A percentile compares a stretch with the other conserved stretches of the same genome.
Evolutionary conservation across 768 basidiomycete genomes (phyloP).

Genomic region (Collybia mongolica): DNA sequence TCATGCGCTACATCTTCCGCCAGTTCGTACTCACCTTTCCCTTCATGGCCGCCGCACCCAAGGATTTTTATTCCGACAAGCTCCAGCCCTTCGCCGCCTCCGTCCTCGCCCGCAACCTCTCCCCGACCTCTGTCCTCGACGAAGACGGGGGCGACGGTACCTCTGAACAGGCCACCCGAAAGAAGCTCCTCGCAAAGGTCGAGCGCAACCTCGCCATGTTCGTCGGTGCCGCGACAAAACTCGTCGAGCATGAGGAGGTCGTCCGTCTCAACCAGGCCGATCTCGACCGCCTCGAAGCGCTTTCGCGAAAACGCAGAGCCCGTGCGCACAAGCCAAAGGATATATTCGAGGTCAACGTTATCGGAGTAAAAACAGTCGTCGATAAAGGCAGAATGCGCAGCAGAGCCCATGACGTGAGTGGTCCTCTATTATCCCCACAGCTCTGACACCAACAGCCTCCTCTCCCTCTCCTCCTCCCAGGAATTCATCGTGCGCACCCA

Average conservation of each 20-base stretch:
- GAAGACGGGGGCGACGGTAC: conserved; percentile 42
- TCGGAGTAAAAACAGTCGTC: conserved; percentile 79
- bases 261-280: conserved; percentile 87
- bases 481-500: conserved; percentile 95
- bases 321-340: conserved; percentile 45
- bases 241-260: conserved; percentile 84
- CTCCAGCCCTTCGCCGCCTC: conserved; percentile 92
- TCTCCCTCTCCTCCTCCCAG: no score
- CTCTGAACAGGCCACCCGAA: conserved; percentile 55
- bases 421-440: conserved; percentile 5
- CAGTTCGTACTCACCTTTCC: conserved; percentile 95
- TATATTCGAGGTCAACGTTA: conserved; percentile 87
- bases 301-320: conserved; percentile 64
- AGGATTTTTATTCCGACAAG: conserved; percentile 91
- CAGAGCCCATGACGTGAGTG: conserved; percentile 82
- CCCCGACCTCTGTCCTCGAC: conserved; percentile 58
- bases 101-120: conserved; percentile 77
- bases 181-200: conserved; percentile 70
- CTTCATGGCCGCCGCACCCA: conserved; percentile 86
- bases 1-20: conserved; percentile 86
- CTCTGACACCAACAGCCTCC: no score
- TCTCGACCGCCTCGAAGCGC: conserved; percentile 70
- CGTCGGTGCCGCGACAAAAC: conserved; percentile 77
- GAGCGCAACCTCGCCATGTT: conserved; percentile 87
- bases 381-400: conserved; percentile 87